Conservation (phyloP, 2,329 filamentous ascomycete genomes). For the Fusarium sp. region DNA sequence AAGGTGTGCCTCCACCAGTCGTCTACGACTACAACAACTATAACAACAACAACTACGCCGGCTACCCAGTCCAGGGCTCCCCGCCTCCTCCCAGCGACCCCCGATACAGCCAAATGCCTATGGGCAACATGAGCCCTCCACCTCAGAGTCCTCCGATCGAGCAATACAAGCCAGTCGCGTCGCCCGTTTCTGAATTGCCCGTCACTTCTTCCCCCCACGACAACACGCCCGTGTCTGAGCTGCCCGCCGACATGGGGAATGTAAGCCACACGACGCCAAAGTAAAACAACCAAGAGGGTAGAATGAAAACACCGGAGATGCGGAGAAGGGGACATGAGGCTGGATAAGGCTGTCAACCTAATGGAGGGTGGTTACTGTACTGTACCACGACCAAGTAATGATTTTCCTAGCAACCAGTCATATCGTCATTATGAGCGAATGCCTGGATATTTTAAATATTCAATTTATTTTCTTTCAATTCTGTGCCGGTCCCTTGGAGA, state of each 20-base stretch:
- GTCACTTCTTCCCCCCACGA: neutral
- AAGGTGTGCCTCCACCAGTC: neutral
- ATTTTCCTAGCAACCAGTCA: neutral
- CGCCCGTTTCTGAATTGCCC: neutral
- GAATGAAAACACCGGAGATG: neutral
- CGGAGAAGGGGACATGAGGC: neutral
- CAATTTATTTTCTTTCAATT: neutral
- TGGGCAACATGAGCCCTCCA: neutral
- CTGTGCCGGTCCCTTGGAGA: too few species aligned
- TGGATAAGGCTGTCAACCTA: neutral
- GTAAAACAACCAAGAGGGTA: neutral
- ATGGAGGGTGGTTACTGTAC: neutral
- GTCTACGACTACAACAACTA: neutral
- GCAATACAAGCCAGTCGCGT: neutral
- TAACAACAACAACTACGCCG: neutral
- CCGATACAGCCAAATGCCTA: neutral
- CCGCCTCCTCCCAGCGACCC: neutral
- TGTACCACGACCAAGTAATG: neutral
- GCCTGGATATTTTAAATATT: neutral
- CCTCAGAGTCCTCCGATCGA: neutral
- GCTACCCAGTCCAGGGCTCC: neutral
- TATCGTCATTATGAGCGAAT: neutral
- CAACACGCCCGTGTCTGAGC: neutral
- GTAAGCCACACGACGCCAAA: neutral
- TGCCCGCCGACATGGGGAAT: neutral